Evolutionary conservation across 2,329 filamentous ascomycete genomes (phyloP).

Genomic region (Tolypocladium capitatum): DNA sequence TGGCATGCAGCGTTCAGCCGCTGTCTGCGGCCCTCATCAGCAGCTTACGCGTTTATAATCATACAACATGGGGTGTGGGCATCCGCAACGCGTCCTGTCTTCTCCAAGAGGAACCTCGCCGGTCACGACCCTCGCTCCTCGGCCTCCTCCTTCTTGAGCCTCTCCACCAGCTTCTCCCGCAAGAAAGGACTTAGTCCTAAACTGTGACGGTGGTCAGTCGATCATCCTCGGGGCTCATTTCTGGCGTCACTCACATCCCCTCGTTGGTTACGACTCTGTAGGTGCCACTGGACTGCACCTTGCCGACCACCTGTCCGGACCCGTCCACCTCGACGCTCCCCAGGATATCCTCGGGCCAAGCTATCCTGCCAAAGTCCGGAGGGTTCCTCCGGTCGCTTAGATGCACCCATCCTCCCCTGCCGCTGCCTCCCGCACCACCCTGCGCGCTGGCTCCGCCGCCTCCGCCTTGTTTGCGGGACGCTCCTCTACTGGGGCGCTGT

Average conservation of each 20-base stretch:
- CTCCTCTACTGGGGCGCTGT: slow-evolving; percentile 20
- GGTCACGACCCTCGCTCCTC: slow-evolving; percentile 19
- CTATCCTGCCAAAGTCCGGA: slow-evolving; percentile 54
- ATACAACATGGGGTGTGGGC: background rate
- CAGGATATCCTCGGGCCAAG: slow-evolving; percentile 57
- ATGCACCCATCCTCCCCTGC: slow-evolving; percentile 50
- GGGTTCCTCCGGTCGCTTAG: slow-evolving; percentile 51
- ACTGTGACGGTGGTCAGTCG: slow-evolving; percentile 11
- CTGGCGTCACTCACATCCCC: slow-evolving; percentile 43
- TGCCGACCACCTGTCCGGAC: slow-evolving; percentile 41
- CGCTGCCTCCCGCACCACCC: slow-evolving; percentile 47
- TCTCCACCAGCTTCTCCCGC: slow-evolving; percentile 38
- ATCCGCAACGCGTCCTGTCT: background rate
- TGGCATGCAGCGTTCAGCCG: background rate
- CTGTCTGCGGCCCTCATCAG: background rate
- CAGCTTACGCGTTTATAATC: background rate
- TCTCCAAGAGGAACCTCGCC: slow-evolving; percentile 6
- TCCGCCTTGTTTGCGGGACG: slow-evolving; percentile 20
- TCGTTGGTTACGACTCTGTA: slow-evolving; percentile 52
- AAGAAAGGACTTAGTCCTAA: slow-evolving; percentile 29
- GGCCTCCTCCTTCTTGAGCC: slow-evolving; percentile 37
- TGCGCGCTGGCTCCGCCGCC: slow-evolving; percentile 40
- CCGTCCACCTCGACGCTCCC: slow-evolving; percentile 53
- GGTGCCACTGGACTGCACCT: slow-evolving; percentile 46
- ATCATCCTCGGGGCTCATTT: slow-evolving; percentile 2